These are phyloP conservation scores for Ilyonectria sp. DNA, from an alignment of 2,329 filamentous ascomycete genomes.

Conservation along the genomic window DNA sequence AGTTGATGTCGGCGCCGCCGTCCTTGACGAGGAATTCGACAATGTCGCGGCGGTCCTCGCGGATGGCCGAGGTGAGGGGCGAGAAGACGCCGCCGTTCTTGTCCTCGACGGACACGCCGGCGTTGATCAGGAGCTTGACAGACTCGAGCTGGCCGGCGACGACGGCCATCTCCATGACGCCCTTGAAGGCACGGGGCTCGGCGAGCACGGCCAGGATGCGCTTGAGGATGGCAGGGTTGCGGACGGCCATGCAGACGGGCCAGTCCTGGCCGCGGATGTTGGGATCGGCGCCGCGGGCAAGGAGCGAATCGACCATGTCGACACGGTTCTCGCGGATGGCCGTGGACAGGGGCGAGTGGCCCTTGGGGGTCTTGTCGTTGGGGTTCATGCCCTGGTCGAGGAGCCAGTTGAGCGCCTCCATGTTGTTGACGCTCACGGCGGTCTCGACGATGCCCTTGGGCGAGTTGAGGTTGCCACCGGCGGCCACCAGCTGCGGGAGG, in stretches of 20 bases:
- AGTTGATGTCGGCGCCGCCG: conserved; percentile 75
- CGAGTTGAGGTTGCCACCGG: conserved; percentile 70
- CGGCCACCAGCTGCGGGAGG: conserved; percentile 71
- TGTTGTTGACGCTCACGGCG: conserved; percentile 74
- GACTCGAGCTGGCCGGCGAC: conserved; percentile 77
- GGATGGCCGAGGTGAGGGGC: conserved; percentile 76
- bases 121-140: conserved; percentile 75
- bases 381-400: conserved; percentile 72
- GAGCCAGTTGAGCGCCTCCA: conserved; percentile 72
- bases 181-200: conserved; percentile 74
- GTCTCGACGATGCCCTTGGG: conserved; percentile 78
- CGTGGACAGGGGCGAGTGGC: conserved; percentile 75
- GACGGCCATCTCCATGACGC: conserved; percentile 78
- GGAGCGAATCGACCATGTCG: conserved; percentile 72
- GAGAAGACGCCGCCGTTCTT: conserved; percentile 82
- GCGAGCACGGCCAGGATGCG: conserved; percentile 70
- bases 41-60: conserved; percentile 74
- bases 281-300: conserved; percentile 73
- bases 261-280: conserved; percentile 77
- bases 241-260: conserved; percentile 79
- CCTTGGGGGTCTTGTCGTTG: conserved; percentile 71
- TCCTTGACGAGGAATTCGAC: conserved; percentile 74
- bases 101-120: conserved; percentile 78
- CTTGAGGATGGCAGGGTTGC: conserved; percentile 71
- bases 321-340: conserved; percentile 73